phyloP scores from a whole-genome alignment of 1,139 yeast species.

The Yamadazyma pseudoaaseri region DNA sequence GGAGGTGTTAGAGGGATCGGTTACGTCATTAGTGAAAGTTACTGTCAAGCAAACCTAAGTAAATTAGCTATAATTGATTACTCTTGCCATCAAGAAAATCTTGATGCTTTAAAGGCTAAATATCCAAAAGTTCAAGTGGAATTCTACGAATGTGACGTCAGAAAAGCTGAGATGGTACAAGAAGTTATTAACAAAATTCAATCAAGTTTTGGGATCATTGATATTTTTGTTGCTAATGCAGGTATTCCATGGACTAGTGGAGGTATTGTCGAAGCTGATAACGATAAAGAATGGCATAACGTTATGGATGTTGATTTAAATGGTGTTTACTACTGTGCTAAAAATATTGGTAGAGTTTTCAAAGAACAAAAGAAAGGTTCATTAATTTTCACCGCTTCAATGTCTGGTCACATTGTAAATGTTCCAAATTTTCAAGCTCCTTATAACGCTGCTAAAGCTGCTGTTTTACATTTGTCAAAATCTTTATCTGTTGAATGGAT shows the following conservation, averaged over 20 bases:
- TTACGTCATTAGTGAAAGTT: constrained; percentile 43
- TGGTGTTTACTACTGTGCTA: constrained; percentile 47
- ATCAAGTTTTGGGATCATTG: constrained; percentile 40
- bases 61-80: constrained; percentile 47
- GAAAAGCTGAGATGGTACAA: constrained; percentile 37
- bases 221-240: constrained; percentile 54
- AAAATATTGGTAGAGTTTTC: constrained; percentile 40
- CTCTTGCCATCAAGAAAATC: constrained; percentile 29
- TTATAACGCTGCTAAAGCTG: constrained; percentile 59
- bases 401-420: constrained; percentile 66
- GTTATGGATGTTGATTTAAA: constrained; percentile 45
- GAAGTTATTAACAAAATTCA: constrained; percentile 30
- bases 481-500: constrained; percentile 58
- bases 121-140: constrained; percentile 33
- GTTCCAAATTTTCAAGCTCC: constrained; percentile 66
- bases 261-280: constrained; percentile 34
- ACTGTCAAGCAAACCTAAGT: constrained; percentile 43
- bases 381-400: constrained; percentile 60
- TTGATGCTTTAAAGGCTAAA: constrained; percentile 25
- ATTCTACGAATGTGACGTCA: constrained; percentile 41
- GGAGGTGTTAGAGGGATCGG: constrained; percentile 50
- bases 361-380: constrained; percentile 45
- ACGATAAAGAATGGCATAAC: constrained; percentile 46
- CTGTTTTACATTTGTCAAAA: constrained; percentile 52
- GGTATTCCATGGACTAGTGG: constrained; percentile 49